These are phyloP conservation scores for Nevesoporus exiguus DNA, from an alignment of 768 basidiomycete species.

Conservation along the genomic window DNA sequence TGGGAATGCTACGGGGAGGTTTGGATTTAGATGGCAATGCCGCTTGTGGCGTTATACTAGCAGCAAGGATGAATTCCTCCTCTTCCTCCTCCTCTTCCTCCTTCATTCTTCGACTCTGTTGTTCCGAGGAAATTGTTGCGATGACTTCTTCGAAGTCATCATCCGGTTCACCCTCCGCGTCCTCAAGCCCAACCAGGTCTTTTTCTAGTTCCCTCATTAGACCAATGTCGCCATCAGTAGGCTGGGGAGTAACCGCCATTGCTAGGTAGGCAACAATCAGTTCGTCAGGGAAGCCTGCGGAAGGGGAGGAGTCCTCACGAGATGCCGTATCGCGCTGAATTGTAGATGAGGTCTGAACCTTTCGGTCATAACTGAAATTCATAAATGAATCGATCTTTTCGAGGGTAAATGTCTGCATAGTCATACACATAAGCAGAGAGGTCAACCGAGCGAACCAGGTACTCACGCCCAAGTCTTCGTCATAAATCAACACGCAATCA, in stretches of 20 bases:
- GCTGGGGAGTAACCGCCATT: conserved; percentile 13
- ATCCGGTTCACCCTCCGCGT: conserved; percentile 40
- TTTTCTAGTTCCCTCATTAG: conserved; percentile 28
- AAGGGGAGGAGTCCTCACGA: conserved; percentile 17
- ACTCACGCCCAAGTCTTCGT: conserved; percentile 68
- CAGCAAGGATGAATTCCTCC: conserved; percentile 30
- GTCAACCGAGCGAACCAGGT: background rate
- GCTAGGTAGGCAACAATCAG: conserved; percentile 15
- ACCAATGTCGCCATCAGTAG: conserved; percentile 30
- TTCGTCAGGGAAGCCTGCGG: background rate
- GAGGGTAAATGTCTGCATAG: conserved; percentile 59
- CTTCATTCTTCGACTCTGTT: conserved; percentile 32
- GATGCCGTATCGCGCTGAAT: conserved; percentile 15
- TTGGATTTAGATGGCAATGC: conserved; percentile 35
- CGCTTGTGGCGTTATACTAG: conserved; percentile 14
- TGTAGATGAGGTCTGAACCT: conserved; percentile 29
- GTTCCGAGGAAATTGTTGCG: conserved; percentile 24
- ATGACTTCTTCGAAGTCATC: conserved; percentile 45
- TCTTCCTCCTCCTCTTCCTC: conserved; percentile 31
- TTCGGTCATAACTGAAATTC: conserved; percentile 50
- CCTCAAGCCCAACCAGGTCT: conserved; percentile 29
- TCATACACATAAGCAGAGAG: conserved; percentile 6
- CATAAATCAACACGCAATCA: conserved; percentile 78
- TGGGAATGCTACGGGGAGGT: conserved; percentile 23
- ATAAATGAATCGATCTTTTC: conserved; percentile 73